Evolutionary conservation across 305 asterid genomes (phyloP), one percentile per base, ranked within the genome.

Genomic region (Plantago rigida): DNA sequence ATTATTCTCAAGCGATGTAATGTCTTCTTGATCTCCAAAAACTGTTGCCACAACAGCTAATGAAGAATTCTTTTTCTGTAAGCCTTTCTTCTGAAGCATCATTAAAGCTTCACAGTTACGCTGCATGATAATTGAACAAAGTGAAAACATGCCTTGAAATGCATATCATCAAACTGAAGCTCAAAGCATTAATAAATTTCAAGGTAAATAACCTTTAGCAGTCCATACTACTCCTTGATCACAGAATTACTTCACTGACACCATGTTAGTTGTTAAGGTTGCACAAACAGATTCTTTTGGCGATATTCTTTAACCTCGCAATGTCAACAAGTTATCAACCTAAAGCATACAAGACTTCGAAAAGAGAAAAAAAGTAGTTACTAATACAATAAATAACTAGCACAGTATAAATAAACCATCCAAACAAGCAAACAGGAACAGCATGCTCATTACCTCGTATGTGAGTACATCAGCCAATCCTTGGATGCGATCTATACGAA

Each of bases 61-160:
- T 52, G 98, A 86, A 70, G 96, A 79, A 73, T 84, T 91, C 76
- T 76, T 84, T 77, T 86, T 91, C 74, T 79, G 89, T 62, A 91
- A 75, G n/a, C 98, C 98, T 79, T 82, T 91, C 87, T 86, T 91
- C 70, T 88, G 92, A 60, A 91, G 98, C 94, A 84, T 88, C 98
- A 91, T 91, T 59, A 91, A 76, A 67, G 98, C 98, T 78, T 91
- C 98, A 79, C 98, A 91, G 64, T 91, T 91, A 59, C 98, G 94
- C 98, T 91, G 94, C 81, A 77, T 55, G 69, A 50, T 65, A 71
- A 26, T 59, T 12, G 46, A 52, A 11, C 62, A 44, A 31, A 52
- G 60, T 67, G 62, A 56, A 65, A 62, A n/a, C 48, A 39, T 46
- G 65, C 51, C 53, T 48, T 46, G 15, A 14, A 52, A 59, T 47